Evolutionary conservation across 768 basidiomycete species (phyloP).

Genomic region (Pleurotus eryngii): DNA sequence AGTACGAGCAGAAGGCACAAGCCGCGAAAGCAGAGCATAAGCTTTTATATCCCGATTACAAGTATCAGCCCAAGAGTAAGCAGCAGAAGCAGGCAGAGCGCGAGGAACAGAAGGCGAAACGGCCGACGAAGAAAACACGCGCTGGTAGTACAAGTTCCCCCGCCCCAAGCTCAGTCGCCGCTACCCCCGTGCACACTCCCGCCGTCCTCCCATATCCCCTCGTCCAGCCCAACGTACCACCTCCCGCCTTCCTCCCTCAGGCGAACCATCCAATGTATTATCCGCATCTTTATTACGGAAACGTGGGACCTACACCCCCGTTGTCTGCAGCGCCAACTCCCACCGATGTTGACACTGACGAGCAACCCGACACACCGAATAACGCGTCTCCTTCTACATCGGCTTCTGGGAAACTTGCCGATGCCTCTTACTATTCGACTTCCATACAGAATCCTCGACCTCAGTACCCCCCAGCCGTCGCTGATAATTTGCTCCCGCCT

Average conservation of each 20-base stretch:
- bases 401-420: background rate
- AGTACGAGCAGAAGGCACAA: slow-evolving; percentile 54
- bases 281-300: slow-evolving; percentile 26
- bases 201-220: slow-evolving; percentile 10
- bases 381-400: slow-evolving; percentile 13
- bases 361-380: slow-evolving; percentile 9
- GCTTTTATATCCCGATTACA: slow-evolving; percentile 51
- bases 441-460: slow-evolving; percentile 6
- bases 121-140: slow-evolving; percentile 20
- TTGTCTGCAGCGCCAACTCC: slow-evolving; percentile 51
- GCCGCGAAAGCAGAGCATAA: slow-evolving; percentile 50
- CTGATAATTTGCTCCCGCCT: background rate
- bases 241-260: slow-evolving; percentile 16
- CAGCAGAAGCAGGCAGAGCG: slow-evolving; percentile 42
- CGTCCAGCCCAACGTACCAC: slow-evolving; percentile 12
- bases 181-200: slow-evolving; percentile 10
- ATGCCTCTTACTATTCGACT: background rate
- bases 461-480: background rate
- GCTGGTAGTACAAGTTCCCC: slow-evolving; percentile 3
- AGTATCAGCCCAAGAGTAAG: slow-evolving; percentile 54
- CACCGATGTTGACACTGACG: slow-evolving; percentile 19
- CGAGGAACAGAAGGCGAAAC: slow-evolving; percentile 37
- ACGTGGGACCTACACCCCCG: slow-evolving; percentile 50
- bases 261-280: slow-evolving; percentile 17
- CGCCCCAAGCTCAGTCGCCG: slow-evolving; percentile 13